A percentile compares a stretch with the other conserved stretches of the same genome.
These are phyloP conservation scores for Leishmania braziliensis DNA, from an alignment of 208 protist species.

Conservation along the genomic window DNA sequence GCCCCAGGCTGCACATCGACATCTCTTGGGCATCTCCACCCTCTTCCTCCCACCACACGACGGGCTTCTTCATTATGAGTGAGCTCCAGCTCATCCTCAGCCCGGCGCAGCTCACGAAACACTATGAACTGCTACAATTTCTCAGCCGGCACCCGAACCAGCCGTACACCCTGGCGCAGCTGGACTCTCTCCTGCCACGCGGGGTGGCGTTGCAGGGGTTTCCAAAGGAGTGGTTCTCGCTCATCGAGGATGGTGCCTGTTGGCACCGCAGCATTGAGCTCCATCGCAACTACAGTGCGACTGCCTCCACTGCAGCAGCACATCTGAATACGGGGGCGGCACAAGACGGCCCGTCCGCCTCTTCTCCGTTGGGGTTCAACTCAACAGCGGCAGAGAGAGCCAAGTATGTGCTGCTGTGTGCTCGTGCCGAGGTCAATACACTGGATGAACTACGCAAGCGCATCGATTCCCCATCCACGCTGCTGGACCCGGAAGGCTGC, in stretches of 20 bases:
- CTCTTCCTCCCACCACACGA: background rate
- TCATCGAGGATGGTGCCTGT: constrained; percentile 53
- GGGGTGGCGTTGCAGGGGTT: constrained; percentile 82
- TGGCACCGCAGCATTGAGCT: constrained; percentile 79
- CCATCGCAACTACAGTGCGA: constrained; percentile 10
- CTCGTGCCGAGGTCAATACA: constrained; percentile 48
- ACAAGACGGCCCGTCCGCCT: background rate
- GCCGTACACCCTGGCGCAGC: constrained; percentile 69
- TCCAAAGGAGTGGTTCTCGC: constrained; percentile 67
- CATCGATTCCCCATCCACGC: constrained; percentile 56
- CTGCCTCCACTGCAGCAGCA: background rate
- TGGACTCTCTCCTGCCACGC: constrained; percentile 82
- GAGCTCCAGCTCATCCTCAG: constrained; percentile 72
- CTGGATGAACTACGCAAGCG: constrained; percentile 57
- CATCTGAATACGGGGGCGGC: background rate
- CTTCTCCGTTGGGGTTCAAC: background rate
- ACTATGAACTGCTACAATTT: constrained; percentile 87
- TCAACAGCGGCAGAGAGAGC: constrained; percentile 15
- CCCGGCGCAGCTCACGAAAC: constrained; percentile 73
- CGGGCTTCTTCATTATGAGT: constrained; percentile 50
- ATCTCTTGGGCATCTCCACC: background rate
- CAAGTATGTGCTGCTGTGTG: constrained; percentile 52
- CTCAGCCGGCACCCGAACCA: constrained; percentile 70
- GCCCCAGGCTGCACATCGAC: background rate
- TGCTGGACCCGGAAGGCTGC: constrained; percentile 72